Evolutionary conservation across 352 stramenopile genomes (phyloP).

Genomic region (Phytophthora litchii): DNA sequence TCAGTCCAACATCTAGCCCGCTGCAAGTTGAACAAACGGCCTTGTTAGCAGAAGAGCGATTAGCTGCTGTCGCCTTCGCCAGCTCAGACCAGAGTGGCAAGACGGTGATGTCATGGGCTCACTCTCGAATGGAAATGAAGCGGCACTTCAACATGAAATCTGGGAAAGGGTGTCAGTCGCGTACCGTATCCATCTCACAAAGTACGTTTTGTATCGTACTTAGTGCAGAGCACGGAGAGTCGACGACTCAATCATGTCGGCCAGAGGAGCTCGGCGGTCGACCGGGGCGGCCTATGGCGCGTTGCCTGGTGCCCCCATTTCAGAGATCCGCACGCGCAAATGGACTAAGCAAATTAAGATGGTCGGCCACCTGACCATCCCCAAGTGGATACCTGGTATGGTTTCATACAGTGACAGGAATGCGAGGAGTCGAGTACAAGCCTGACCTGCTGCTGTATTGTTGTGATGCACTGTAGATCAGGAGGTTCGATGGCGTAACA

Average conservation of each 20-base stretch:
- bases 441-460: slow-evolving; percentile 18
- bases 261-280: slow-evolving; percentile 45
- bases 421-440: background rate
- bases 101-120: background rate
- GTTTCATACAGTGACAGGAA: background rate
- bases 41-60: background rate
- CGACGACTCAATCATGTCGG: slow-evolving; percentile 43
- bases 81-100: background rate
- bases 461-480: slow-evolving; percentile 43
- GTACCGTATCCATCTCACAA: background rate
- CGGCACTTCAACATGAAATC: slow-evolving; percentile 14
- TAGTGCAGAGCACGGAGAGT: background rate
- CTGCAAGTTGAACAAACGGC: background rate
- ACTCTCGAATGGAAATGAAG: slow-evolving; percentile 3
- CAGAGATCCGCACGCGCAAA: slow-evolving; percentile 75
- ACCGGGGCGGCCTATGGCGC: slow-evolving; percentile 40
- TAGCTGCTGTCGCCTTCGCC: background rate
- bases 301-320: slow-evolving; percentile 51
- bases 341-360: slow-evolving; percentile 74
- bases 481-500: slow-evolving; percentile 38
- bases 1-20: background rate
- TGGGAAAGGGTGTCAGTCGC: slow-evolving; percentile 1
- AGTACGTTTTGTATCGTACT: slow-evolving; percentile 18
- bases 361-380: slow-evolving; percentile 72
- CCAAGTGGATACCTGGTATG: slow-evolving; percentile 78